Conservation (phyloP, 352 stramenopile genomes). For the Globisporangium iwayamae region DNA sequence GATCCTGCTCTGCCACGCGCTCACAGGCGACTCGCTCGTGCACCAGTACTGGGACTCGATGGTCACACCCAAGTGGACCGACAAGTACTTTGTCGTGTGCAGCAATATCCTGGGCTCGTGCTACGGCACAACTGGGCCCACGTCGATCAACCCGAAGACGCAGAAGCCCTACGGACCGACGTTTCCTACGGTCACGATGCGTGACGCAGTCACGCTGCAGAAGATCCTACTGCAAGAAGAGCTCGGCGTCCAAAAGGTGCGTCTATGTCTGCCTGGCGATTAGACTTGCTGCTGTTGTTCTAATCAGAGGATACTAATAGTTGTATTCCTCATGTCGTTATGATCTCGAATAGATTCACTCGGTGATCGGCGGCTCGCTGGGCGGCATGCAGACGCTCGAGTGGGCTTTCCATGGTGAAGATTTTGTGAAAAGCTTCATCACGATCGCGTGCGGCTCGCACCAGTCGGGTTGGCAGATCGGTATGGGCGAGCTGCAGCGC, state of each 20-base stretch:
- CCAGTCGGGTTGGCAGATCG: slow-evolving; percentile 97
- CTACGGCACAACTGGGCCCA: slow-evolving; percentile 91
- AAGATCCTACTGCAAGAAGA: slow-evolving; percentile 86
- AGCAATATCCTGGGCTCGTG: slow-evolving; percentile 95
- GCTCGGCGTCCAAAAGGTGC: slow-evolving; percentile 72
- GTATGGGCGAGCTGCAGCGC: slow-evolving; percentile 92
- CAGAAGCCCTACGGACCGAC: slow-evolving; percentile 73
- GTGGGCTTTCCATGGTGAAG: slow-evolving; percentile 87
- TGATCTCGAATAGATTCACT: slow-evolving; percentile 31
- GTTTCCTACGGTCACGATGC: slow-evolving; percentile 91
- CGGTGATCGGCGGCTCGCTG: slow-evolving; percentile 94
- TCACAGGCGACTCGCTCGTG: slow-evolving; percentile 93
- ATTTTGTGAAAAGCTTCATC: slow-evolving; percentile 88
- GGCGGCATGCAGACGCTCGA: slow-evolving; percentile 98
- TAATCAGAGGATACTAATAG: not conserved
- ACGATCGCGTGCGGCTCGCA: slow-evolving; percentile 92
- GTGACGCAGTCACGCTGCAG: slow-evolving; percentile 92
- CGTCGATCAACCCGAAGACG: slow-evolving; percentile 74
- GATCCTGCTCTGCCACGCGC: slow-evolving; percentile 78
- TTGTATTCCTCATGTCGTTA: not conserved
- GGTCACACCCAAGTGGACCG: slow-evolving; percentile 93
- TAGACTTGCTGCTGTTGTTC: not conserved
- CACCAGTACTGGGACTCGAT: slow-evolving; percentile 94
- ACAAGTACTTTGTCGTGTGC: slow-evolving; percentile 97
- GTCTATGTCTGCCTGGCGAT: not conserved